Conservation (phyloP, 768 basidiomycete species). For the Mycena vitilis region DNA sequence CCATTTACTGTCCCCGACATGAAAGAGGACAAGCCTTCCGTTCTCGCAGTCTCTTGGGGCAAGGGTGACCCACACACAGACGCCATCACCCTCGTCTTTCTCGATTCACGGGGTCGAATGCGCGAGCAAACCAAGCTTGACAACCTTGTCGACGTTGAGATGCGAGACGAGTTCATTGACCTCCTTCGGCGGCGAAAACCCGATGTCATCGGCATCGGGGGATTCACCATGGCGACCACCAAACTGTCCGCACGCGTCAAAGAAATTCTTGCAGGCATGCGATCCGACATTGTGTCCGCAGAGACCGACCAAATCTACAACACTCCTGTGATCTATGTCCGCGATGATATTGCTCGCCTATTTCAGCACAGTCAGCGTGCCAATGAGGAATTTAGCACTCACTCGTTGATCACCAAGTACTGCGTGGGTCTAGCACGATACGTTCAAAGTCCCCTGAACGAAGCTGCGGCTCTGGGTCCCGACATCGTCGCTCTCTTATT, state of each 20-base stretch:
- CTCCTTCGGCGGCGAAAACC: slow-evolving; percentile 87
- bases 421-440: slow-evolving; percentile 95
- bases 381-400: slow-evolving; percentile 81
- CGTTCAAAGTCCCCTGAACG: slow-evolving; percentile 92
- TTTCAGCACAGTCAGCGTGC: slow-evolving; percentile 93
- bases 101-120: slow-evolving; percentile 90
- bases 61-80: slow-evolving; percentile 95
- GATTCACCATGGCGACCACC: slow-evolving; percentile 85
- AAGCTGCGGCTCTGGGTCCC: slow-evolving; percentile 89
- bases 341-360: slow-evolving; percentile 92
- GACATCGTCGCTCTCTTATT: slow-evolving; percentile 89
- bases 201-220: slow-evolving; percentile 89
- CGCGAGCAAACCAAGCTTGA: slow-evolving; percentile 93
- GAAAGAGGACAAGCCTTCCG: slow-evolving; percentile 80
- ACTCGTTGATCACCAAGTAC: slow-evolving; percentile 86
- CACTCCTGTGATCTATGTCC: slow-evolving; percentile 84
- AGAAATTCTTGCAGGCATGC: slow-evolving; percentile 55
- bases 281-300: slow-evolving; percentile 41
- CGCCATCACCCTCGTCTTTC: slow-evolving; percentile 83
- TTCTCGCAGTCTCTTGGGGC: slow-evolving; percentile 94
- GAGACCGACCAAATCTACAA: slow-evolving; percentile 60
- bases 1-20: slow-evolving; percentile 74
- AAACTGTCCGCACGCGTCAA: slow-evolving; percentile 76
- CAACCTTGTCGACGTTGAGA: slow-evolving; percentile 80
- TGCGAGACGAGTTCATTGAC: slow-evolving; percentile 80